These are phyloP conservation scores for Raphanus sativus DNA, from an alignment of 345 rosid species.

Conservation along the genomic window DNA sequence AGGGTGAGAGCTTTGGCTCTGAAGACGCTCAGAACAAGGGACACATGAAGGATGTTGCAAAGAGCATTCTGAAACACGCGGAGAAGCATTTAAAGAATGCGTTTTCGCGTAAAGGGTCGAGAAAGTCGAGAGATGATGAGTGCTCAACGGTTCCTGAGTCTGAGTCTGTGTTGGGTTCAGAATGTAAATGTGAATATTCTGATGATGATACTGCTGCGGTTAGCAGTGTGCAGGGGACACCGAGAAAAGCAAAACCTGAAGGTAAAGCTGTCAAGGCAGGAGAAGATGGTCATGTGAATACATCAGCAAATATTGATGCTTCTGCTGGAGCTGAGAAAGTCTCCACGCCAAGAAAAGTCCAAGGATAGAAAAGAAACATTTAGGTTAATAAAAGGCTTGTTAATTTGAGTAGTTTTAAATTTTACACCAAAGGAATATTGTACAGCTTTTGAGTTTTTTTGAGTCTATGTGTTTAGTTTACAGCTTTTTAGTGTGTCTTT, in stretches of 20 bases:
- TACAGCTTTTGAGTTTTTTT: slow-evolving; percentile 27
- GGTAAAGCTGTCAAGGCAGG: slow-evolving; percentile 28
- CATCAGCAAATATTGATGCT: slow-evolving; percentile 28
- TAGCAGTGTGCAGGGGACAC: slow-evolving; percentile 26
- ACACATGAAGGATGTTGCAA: slow-evolving; percentile 60
- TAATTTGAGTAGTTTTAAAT: slow-evolving; percentile 20
- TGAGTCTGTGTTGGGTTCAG: slow-evolving; percentile 43
- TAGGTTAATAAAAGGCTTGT: not conserved
- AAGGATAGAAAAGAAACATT: slow-evolving; percentile 1
- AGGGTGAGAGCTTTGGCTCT: slow-evolving; percentile 42
- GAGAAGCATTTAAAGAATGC: slow-evolving; percentile 57
- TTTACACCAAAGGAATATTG: slow-evolving; percentile 18
- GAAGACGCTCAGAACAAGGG: slow-evolving; percentile 54
- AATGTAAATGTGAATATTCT: slow-evolving; percentile 31
- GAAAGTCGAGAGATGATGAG: slow-evolving; percentile 35
- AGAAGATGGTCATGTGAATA: slow-evolving; percentile 33
- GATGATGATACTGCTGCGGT: slow-evolving; percentile 44
- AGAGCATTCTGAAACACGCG: slow-evolving; percentile 60
- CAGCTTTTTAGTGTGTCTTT: not conserved
- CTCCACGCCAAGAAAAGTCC: not conserved
- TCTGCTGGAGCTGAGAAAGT: slow-evolving; percentile 17
- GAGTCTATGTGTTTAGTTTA: slow-evolving; percentile 5
- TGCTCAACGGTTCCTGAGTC: slow-evolving; percentile 32
- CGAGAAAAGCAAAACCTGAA: slow-evolving; percentile 28
- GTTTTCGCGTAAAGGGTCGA: slow-evolving; percentile 73